Evolutionary conservation across 1,284 basidiomycete species (phyloP), one percentile per base, ranked within the genome.

Genomic region (Butyriboletus regius): DNA sequence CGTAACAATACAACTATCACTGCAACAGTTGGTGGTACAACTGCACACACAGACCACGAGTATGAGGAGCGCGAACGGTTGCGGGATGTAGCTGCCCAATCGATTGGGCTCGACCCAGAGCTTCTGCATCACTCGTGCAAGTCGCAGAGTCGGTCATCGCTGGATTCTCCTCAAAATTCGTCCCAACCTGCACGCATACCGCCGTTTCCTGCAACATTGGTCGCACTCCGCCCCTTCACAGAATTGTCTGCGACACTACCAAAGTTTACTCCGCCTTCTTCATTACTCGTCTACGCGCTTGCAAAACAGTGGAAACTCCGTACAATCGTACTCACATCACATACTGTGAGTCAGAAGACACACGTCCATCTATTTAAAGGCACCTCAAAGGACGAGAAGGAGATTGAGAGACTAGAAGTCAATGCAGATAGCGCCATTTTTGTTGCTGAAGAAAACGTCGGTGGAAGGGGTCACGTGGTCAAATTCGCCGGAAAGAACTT

Each of bases 321-420:
- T 18, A 76, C 74, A 50, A 71, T 88, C 52, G 67, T 87, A 20
- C 71, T 88, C 42, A 82, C 85, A 1, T 72, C 76, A 15, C 57
- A 67, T 50, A 59, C 63, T 36, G 61, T 62, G 28, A 62, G 60
- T 46, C 72, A 71, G 32, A 66, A 73, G 34, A 83, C 79, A 9
- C 81, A 85, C 62, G 67, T 88, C 29, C 85, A 88, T 62, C 62
- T 88, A 31, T 88, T 88, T 71, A 85, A 85, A 61, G 72, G 74
- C 10, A 59, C 73, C 1, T 68, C 70, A 6, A 62, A 71, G 12
- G 79, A 82, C 17, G 84, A 86, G 49, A 76, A 70, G 41, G 86
- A 88, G 64, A 54, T 86, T 7, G 84, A 88, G 63, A 72, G 85
- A 39, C 64, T 88, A 28, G 80, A 82, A 60, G 84, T 88, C 55